Conservation (phyloP, 176 grass and related monocot species). For the Cenchrus fungigraminus region DNA sequence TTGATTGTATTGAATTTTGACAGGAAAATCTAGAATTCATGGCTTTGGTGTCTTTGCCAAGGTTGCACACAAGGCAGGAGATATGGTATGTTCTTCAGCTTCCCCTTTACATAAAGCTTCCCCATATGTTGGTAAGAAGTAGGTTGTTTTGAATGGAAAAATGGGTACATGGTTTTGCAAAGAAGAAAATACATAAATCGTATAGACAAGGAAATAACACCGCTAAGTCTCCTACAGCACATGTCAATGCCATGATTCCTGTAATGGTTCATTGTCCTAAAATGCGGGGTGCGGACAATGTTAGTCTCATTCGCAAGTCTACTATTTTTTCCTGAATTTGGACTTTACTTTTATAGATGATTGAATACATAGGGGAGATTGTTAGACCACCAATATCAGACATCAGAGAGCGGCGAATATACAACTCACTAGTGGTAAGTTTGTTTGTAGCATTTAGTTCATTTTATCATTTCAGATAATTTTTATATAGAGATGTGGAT, state of each 20-base stretch:
- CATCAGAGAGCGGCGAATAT: conserved; percentile 79
- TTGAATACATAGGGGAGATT: conserved; percentile 96
- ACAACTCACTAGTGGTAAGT: conserved; percentile 95
- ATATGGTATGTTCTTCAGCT: conserved; percentile 72
- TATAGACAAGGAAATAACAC: neutral
- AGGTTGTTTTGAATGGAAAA: conserved; percentile 22
- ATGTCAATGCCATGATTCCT: neutral
- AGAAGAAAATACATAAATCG: neutral
- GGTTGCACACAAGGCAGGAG: conserved; percentile 91
- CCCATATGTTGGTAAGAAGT: conserved; percentile 20
- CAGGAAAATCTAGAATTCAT: conserved; percentile 99
- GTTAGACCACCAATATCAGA: conserved; percentile 95
- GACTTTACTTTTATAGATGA: conserved; percentile 65
- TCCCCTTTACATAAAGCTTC: conserved; percentile 33
- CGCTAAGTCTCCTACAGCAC: neutral
- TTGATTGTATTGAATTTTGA: conserved; percentile 9
- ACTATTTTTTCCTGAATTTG: conserved; percentile 44
- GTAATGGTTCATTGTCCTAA: neutral
- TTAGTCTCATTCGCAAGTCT: conserved; percentile 8
- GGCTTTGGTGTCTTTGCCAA: conserved; percentile 98
- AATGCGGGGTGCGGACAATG: neutral
- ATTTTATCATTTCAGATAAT: conserved; percentile 29
- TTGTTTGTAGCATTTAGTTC: conserved; percentile 23
- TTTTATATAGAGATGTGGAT: conserved; percentile 12
- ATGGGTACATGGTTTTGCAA: neutral